Conservation (phyloP, 2,329 filamentous ascomycete species). For the Cladosporium sp. region DNA sequence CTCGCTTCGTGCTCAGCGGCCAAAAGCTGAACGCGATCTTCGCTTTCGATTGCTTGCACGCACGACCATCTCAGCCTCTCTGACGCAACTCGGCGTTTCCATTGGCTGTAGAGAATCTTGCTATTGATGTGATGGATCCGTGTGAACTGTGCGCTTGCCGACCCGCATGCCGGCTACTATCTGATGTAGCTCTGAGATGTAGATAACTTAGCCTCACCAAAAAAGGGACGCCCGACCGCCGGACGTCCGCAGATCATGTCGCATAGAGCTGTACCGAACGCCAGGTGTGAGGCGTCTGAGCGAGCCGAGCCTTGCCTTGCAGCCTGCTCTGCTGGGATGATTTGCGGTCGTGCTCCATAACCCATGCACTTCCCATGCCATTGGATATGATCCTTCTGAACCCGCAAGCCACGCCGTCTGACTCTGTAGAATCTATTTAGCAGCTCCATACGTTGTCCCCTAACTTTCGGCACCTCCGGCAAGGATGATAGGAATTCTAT, state of each 20-base stretch:
- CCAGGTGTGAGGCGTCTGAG: constrained; percentile 2
- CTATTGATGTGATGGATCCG: constrained; percentile 3
- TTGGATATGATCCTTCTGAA: neutral
- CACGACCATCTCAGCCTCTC: constrained; percentile 8
- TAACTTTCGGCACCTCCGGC: neutral
- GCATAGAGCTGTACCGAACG: constrained; percentile 10
- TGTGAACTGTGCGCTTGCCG: neutral
- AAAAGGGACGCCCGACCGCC: neutral
- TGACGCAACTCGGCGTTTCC: neutral
- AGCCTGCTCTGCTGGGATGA: neutral
- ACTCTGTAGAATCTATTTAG: neutral
- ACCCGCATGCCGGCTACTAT: neutral
- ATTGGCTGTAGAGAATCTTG: constrained; percentile 3
- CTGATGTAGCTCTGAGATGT: neutral
- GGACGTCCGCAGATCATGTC: constrained; percentile 1
- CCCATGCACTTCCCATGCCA: constrained; percentile 9
- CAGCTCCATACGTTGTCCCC: neutral
- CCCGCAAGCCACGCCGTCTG: neutral
- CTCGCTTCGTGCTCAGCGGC: constrained; percentile 13
- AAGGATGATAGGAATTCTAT: neutral
- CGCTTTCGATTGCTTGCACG: constrained; percentile 3
- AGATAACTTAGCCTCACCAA: constrained; percentile 9
- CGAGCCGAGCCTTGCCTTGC: constrained; percentile 4
- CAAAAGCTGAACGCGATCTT: constrained; percentile 17
- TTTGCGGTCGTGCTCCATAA: neutral